A percentile compares a stretch with the other conserved stretches of the same genome.
These are phyloP conservation scores for Aspergillus jensenii DNA, from an alignment of 2,329 filamentous ascomycete genomes.

Conservation along the genomic window DNA sequence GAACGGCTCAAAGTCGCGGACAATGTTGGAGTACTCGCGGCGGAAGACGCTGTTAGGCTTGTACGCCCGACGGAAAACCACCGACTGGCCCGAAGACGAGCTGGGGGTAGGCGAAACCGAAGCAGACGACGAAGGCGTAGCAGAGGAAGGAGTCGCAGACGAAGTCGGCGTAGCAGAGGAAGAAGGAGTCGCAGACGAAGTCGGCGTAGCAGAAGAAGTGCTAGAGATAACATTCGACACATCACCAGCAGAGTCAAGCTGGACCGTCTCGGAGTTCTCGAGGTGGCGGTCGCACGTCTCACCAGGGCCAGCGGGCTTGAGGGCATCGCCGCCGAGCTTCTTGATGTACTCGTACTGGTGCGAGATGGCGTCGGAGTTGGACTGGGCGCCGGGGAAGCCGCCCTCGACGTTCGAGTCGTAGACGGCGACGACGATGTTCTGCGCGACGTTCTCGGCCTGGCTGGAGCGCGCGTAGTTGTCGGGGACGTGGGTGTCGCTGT, in stretches of 20 bases:
- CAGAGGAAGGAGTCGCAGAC: too few relatives aligned
- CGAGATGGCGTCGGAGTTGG: not conserved
- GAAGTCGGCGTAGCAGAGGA: too few relatives aligned
- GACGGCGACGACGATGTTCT: conserved; percentile 9
- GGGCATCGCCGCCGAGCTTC: not conserved
- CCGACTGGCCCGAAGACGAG: too few relatives aligned
- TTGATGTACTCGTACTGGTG: conserved; percentile 5
- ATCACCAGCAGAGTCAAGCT: not conserved
- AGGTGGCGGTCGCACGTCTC: conserved; percentile 7
- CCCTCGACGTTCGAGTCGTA: conserved; percentile 6
- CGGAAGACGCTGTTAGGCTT: too few relatives aligned
- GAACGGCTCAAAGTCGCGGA: not conserved
- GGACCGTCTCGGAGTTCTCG: conserved; percentile 6
- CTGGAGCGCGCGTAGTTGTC: conserved; percentile 7
- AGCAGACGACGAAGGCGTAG: too few relatives aligned
- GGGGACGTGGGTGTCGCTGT: conserved; percentile 7
- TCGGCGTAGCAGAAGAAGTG: too few relatives aligned
- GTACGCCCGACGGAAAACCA: too few relatives aligned
- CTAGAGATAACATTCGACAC: too few relatives aligned
- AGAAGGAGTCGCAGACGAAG: too few relatives aligned
- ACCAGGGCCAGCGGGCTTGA: not conserved
- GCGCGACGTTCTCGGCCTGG: conserved; percentile 12
- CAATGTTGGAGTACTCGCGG: not conserved
- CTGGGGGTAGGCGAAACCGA: too few relatives aligned
- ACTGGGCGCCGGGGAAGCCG: conserved; percentile 1